Evolutionary conservation across 331 rosid species (phyloP).

Genomic region (Pyrus hybrid): DNA sequence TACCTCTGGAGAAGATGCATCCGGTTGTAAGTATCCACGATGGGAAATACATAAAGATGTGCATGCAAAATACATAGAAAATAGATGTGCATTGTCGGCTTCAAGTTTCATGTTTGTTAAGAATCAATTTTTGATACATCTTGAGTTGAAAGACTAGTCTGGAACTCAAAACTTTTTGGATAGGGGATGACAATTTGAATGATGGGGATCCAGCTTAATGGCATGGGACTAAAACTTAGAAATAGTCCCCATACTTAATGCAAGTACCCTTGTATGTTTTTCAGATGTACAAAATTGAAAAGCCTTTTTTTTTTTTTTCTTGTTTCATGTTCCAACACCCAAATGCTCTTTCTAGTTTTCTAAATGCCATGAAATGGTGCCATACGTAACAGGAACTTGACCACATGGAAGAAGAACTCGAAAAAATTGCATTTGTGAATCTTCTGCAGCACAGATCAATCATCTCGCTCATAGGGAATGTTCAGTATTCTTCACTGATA

Average conservation of each 20-base stretch:
- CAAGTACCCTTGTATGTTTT: background rate
- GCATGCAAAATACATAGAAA: background rate
- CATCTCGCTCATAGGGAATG: slow-evolving; percentile 83
- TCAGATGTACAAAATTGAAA: background rate
- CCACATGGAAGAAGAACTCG: slow-evolving; percentile 66
- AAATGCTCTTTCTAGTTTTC: background rate
- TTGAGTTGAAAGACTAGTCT: background rate
- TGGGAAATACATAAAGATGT: background rate
- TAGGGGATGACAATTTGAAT: background rate
- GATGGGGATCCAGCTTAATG: background rate
- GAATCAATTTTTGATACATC: background rate
- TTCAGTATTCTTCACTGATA: slow-evolving; percentile 69
- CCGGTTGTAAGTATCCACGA: background rate
- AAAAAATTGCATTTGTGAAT: slow-evolving; percentile 72
- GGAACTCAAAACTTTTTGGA: background rate
- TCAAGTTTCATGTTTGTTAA: background rate
- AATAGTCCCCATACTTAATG: background rate
- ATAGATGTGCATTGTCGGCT: background rate
- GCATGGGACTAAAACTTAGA: too few species aligned
- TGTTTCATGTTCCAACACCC: background rate
- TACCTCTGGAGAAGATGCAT: background rate
- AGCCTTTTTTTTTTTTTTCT: background rate
- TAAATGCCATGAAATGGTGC: background rate
- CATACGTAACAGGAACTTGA: slow-evolving; percentile 61
- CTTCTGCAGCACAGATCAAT: slow-evolving; percentile 79